These are phyloP conservation scores for Albifimbria verrucaria DNA, from an alignment of 2,329 filamentous ascomycete species.

Conservation along the genomic window DNA sequence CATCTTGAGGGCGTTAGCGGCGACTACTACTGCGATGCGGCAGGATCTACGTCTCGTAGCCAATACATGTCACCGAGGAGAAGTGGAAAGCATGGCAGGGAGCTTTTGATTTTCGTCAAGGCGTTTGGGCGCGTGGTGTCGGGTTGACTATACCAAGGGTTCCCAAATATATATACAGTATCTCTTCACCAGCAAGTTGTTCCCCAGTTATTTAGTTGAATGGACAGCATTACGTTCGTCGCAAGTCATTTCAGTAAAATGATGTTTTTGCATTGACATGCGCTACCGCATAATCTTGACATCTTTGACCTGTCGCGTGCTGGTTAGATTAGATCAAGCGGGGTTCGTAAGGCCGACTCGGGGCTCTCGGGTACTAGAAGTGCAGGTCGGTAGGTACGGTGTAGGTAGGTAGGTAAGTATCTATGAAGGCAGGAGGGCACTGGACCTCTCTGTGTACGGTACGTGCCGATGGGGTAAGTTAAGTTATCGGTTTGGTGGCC, in stretches of 20 bases:
- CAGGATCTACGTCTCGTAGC: neutral
- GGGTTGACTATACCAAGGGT: neutral
- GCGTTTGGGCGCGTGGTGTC: neutral
- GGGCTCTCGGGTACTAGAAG: no score
- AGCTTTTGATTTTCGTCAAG: neutral
- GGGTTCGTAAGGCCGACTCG: neutral
- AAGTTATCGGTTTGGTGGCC: no score
- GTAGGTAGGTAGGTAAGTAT: no score
- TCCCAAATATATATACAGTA: neutral
- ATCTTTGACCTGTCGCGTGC: neutral
- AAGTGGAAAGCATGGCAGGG: neutral
- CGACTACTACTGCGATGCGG: no score
- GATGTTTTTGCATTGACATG: neutral
- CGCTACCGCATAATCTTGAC: neutral
- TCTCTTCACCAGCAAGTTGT: neutral
- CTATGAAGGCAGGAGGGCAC: no score
- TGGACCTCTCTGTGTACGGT: no score
- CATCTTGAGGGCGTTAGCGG: no score
- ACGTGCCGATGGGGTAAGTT: no score
- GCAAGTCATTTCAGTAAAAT: neutral
- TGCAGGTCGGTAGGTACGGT: neutral
- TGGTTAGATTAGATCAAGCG: neutral
- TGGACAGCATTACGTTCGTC: no score
- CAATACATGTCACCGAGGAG: neutral
- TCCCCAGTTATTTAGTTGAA: neutral